Percentiles rank a stretch among this genome's conserved stretches.
These are phyloP conservation scores for Salix exigua DNA, from an alignment of 345 rosid genomes.

Conservation along the genomic window DNA sequence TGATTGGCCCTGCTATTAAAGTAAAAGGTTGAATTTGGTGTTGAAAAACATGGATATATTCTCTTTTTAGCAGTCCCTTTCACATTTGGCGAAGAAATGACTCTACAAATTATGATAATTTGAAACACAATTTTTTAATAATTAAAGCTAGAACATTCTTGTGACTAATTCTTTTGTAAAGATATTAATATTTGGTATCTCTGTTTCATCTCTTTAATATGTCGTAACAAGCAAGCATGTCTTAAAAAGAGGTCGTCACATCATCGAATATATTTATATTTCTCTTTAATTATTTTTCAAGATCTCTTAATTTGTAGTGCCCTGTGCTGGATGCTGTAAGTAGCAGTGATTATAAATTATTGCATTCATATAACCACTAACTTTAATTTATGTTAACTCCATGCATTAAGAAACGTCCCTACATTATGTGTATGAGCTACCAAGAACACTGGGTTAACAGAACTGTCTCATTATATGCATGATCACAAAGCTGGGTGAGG, in stretches of 20 bases:
- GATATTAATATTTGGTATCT: neutral
- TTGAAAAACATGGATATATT: neutral
- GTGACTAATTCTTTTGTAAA: neutral
- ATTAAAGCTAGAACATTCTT: too few species aligned
- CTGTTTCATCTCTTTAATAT: neutral
- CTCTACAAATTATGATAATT: too few species aligned
- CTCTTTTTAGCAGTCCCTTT: neutral
- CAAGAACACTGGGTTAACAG: neutral
- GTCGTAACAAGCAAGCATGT: neutral
- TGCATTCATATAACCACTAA: too few species aligned
- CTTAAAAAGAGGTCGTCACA: neutral
- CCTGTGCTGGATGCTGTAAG: too few species aligned
- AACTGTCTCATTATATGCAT: neutral
- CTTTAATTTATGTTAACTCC: too few species aligned
- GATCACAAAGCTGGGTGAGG: neutral
- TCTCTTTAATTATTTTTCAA: too few species aligned
- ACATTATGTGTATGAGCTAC: neutral
- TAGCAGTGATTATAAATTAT: too few species aligned
- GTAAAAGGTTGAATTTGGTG: neutral
- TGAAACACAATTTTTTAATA: too few species aligned
- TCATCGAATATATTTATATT: neutral
- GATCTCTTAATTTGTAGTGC: too few species aligned
- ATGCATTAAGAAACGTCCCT: neutral
- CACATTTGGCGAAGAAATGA: neutral
- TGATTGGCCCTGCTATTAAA: neutral